Evolutionary conservation across 2,329 filamentous ascomycete genomes (phyloP), one percentile per base, ranked within the genome.

Genomic region (Aspergillus bombycis): DNA sequence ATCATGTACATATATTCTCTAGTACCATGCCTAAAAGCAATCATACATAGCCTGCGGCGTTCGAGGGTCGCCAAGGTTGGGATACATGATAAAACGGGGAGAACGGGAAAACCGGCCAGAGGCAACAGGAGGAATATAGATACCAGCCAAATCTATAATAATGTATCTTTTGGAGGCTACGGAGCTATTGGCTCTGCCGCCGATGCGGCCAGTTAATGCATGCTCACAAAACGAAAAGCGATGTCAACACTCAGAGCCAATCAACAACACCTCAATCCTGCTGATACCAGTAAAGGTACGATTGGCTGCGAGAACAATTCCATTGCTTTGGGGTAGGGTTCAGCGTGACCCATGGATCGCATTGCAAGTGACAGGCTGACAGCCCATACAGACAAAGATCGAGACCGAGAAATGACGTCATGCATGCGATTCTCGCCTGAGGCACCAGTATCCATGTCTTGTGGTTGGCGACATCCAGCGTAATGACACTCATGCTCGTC

Each of bases 401-500:
- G 12, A 48, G 45, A 28, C 45, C 12, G 23, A 48, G 23, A 30
- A 14, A 36, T 54, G 52, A 54, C 30, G 52, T 54, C 52, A 54
- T 54, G n/a, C n/a, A 12, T 12, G 2, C 19, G 2, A 3, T 6
- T 16, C 1, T 4, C 4, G 52, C 52, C 52, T 54, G 30, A 54
- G 52, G 52, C 52, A 34, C 2, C 16, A 12, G 12, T 3, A 6
- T n/a, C 2, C 1, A 6, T 36, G 19, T 30, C 8, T 10, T 54
- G 5, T 54, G 52, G 30, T 54, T 54, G 52, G 52, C 30, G n/a
- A 23, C 52, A 7, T 36, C n/a, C 3, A 28, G 8, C 1, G 26
- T 28, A 21, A 54, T 54, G 52, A 54, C 52, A 34, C 52, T n/a
- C 52, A 36, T 34, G 12, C n/a, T 54, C 52, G 52, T 54, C 52